These are phyloP conservation scores for Fusarium sambucinum DNA, from an alignment of 2,329 filamentous ascomycete species.

Conservation along the genomic window DNA sequence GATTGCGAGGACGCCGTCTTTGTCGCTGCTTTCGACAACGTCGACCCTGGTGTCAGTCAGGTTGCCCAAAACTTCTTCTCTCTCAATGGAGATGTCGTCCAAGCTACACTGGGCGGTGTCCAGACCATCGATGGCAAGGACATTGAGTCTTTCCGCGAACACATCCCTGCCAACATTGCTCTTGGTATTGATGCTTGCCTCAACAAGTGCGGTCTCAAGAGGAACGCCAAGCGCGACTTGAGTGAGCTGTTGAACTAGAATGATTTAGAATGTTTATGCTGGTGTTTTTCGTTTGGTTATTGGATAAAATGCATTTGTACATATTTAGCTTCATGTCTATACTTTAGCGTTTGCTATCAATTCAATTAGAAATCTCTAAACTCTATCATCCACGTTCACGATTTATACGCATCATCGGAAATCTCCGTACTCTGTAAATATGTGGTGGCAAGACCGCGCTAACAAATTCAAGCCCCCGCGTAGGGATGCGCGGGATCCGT, in stretches of 20 bases:
- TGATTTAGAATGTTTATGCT: rapidly evolving
- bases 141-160: slow-evolving; percentile 11
- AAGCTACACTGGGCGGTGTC: slow-evolving; percentile 2
- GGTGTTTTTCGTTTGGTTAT: not conserved
- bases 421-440: too few relatives aligned
- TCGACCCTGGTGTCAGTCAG: slow-evolving; percentile 61
- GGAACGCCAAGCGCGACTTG: slow-evolving; percentile 12
- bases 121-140: slow-evolving; percentile 22
- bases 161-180: slow-evolving; percentile 17
- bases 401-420: too few relatives aligned
- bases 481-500: too few relatives aligned
- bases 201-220: slow-evolving; percentile 24
- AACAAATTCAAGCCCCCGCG: too few relatives aligned
- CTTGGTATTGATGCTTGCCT: slow-evolving; percentile 28
- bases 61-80: slow-evolving; percentile 54
- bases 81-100: not conserved
- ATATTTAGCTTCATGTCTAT: not conserved
- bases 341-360: not conserved
- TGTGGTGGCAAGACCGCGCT: too few relatives aligned
- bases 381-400: too few relatives aligned
- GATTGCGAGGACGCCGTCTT: slow-evolving; percentile 62
- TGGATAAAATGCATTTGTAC: not conserved
- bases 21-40: slow-evolving; percentile 60
- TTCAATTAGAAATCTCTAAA: not conserved
- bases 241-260: slow-evolving; percentile 6